These are phyloP conservation scores for Leccinellum luteum DNA, from an alignment of 768 basidiomycete genomes.

Conservation along the genomic window DNA sequence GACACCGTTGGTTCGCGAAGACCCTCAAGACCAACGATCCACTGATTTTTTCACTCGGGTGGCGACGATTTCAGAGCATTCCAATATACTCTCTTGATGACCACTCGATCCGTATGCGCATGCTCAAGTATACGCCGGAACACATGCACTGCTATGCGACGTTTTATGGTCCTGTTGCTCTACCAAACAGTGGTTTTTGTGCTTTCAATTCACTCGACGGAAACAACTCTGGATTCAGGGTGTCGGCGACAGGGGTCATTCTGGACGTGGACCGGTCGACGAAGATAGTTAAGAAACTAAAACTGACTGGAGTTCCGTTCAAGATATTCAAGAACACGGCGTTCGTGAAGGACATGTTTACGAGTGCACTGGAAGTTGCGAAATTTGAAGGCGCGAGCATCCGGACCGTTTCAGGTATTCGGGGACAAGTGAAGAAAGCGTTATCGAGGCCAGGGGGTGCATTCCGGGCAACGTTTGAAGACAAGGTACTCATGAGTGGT, in stretches of 20 bases:
- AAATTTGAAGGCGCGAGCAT: constrained; percentile 99
- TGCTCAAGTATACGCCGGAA: constrained; percentile 99
- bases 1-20: constrained; percentile 89
- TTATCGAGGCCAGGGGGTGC: constrained; percentile 93
- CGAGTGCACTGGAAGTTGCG: constrained; percentile 86
- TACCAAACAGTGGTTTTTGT: constrained; percentile 96
- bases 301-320: constrained; percentile 91
- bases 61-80: constrained; percentile 93
- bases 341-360: constrained; percentile 98
- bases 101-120: constrained; percentile 96
- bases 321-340: constrained; percentile 99
- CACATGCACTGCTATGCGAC: constrained; percentile 99
- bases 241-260: constrained; percentile 93
- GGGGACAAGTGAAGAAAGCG: constrained; percentile 97
- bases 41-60: constrained; percentile 93
- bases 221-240: constrained; percentile 74
- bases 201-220: constrained; percentile 83
- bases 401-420: constrained; percentile 90
- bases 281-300: constrained; percentile 98
- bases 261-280: constrained; percentile 89
- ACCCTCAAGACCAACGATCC: constrained; percentile 98
- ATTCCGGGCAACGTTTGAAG: constrained; percentile 96
- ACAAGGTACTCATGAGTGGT: constrained; percentile 96
- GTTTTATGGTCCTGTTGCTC: constrained; percentile 89
- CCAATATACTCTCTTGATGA: constrained; percentile 98